Evolutionary conservation across 805 yeast genomes (phyloP).

Genomic region (Ogataea allantospora): DNA sequence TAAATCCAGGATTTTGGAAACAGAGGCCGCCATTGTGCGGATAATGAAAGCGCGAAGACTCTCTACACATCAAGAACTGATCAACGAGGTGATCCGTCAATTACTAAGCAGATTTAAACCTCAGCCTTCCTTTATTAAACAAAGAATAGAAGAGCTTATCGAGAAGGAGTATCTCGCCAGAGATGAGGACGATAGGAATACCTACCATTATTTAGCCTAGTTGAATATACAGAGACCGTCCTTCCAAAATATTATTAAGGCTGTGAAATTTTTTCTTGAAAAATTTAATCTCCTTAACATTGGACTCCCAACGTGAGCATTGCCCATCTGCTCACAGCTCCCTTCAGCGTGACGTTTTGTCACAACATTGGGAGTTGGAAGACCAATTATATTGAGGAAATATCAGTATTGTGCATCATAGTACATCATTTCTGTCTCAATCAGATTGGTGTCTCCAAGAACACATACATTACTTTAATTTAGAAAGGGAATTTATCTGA

Average conservation of each 20-base stretch:
- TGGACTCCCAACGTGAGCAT: slow-evolving; percentile 3
- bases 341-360: slow-evolving; percentile 24
- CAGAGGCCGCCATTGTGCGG: slow-evolving; percentile 85
- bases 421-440: slow-evolving; percentile 31
- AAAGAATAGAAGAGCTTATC: slow-evolving; percentile 68
- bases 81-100: slow-evolving; percentile 63
- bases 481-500: slow-evolving; percentile 1
- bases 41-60: slow-evolving; percentile 76
- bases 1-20: slow-evolving; percentile 62
- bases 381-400: slow-evolving; percentile 18
- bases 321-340: slow-evolving; percentile 15
- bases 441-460: slow-evolving; percentile 36
- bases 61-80: slow-evolving; percentile 59
- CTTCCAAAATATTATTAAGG: no score
- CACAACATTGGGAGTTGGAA: slow-evolving; percentile 17
- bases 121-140: slow-evolving; percentile 62
- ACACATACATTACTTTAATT: slow-evolving; percentile 27
- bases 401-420: slow-evolving; percentile 31
- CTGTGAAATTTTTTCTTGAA: no score
- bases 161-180: slow-evolving; percentile 81
- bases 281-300: slow-evolving; percentile 6
- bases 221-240: no score
- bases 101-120: slow-evolving; percentile 67
- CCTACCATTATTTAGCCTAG: slow-evolving; percentile 73
- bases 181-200: slow-evolving; percentile 55